Base-by-base conservation (phyloP, 371 early-diverging fungal species). In the Lichtheimia ramosa region DNA sequence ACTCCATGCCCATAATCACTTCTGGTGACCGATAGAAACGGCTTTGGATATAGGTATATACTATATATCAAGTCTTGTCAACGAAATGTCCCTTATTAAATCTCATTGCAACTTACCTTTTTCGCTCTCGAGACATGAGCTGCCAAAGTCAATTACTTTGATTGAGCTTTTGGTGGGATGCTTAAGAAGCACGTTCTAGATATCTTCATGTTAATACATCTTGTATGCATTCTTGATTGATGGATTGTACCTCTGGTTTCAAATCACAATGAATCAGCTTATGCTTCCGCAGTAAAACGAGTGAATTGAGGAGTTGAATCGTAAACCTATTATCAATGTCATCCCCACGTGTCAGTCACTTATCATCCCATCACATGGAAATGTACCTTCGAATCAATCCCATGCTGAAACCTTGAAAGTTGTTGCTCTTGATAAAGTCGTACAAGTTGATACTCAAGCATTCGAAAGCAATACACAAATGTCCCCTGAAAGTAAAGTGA, bases 141-240 rank as follows among this genome's bases (percentile, higher is more conserved):
- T 93, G 6, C 99, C 99, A 77, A 99, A 97, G 76, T 99, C 99
- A 73, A 99, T 99, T 39, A 99, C 95, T 76, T 99, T 99, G 73
- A 99, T 92, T 25, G 79, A 75, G 52, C 86, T 86, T 54, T 84
- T 88, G 50, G 84, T 81, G 20, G 89, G 87, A 52, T 84, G 83
- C 53, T 85, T 85, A 7, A 95, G 71, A 52, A 94, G 66, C 8
- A 95, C 84, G 65, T 95, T 96, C 83, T 40, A 27, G 23, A 0
- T 3, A 23, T 40, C 39, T 14, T 16, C 15, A 23, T 12, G 43
- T 48, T 41, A 51, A 51, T 13, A 13, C 13, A 21, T 21, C 0
- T 18, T 18, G 20, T 1, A 8, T 2, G 20, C 21, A 13, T 10
- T 4, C 5, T 5, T 5, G n/a, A 6, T 0, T 0, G 34, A 34